phyloP scores from a whole-genome alignment of 345 rosid species.

The Acer negundo region DNA sequence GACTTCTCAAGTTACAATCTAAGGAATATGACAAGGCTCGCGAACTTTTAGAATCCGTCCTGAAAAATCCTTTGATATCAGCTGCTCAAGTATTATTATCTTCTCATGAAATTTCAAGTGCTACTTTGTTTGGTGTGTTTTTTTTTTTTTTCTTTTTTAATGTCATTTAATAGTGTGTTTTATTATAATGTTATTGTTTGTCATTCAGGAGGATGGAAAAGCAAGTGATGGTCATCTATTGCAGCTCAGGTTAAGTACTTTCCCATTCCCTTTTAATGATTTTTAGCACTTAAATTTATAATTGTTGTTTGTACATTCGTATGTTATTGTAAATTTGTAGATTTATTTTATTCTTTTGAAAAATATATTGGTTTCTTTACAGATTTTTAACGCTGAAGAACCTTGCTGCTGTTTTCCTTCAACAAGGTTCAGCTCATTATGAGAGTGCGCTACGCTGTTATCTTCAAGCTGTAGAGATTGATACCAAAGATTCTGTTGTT shows the following conservation, averaged over 20 bases:
- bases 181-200: neutral
- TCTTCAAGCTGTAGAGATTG: slow-evolving; percentile 98
- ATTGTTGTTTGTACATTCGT: neutral
- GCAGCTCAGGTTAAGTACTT: slow-evolving; percentile 75
- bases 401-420: slow-evolving; percentile 87
- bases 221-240: slow-evolving; percentile 75
- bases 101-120: slow-evolving; percentile 6
- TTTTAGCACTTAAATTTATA: neutral
- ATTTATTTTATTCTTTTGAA: neutral
- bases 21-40: slow-evolving; percentile 85
- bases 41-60: slow-evolving; percentile 71
- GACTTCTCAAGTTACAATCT: slow-evolving; percentile 84
- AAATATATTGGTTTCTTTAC: slow-evolving; percentile 23
- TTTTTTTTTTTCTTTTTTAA: neutral
- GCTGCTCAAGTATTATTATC: slow-evolving; percentile 55
- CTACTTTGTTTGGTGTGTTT: slow-evolving; percentile 4
- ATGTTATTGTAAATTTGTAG: neutral
- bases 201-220: slow-evolving; percentile 61
- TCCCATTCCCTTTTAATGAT: neutral
- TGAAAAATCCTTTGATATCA: slow-evolving; percentile 80
- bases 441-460: slow-evolving; percentile 88
- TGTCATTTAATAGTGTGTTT: neutral
- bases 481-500: slow-evolving; percentile 90
- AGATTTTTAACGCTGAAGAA: slow-evolving; percentile 96
- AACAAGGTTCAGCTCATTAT: slow-evolving; percentile 79